phyloP scores from a whole-genome alignment of 1,139 yeast species.

The Wickerhamomyces sp. region DNA sequence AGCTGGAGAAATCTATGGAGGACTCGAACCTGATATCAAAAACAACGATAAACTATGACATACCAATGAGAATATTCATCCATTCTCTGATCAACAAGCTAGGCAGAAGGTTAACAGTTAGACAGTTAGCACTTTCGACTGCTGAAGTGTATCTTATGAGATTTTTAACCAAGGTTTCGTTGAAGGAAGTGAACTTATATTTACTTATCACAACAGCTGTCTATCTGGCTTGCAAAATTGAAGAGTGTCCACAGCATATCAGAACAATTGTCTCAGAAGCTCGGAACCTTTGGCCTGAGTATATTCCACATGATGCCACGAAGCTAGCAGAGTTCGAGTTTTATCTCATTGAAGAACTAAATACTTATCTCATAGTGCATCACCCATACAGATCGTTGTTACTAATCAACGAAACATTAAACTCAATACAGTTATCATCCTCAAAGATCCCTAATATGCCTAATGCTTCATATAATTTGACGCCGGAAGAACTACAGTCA shows the following conservation, averaged over 20 bases:
- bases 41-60: constrained; percentile 47
- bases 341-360: constrained; percentile 85
- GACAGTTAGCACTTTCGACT: constrained; percentile 84
- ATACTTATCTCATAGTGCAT: constrained; percentile 72
- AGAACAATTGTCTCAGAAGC: constrained; percentile 82
- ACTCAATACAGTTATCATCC: neutral
- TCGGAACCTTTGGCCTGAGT: constrained; percentile 90
- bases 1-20: constrained; percentile 30
- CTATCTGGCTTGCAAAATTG: constrained; percentile 88
- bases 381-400: constrained; percentile 82
- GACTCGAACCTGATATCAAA: constrained; percentile 38
- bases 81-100: constrained; percentile 68
- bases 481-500: constrained; percentile 70
- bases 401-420: constrained; percentile 44
- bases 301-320: constrained; percentile 85
- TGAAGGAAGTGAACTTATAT: constrained; percentile 80
- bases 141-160: constrained; percentile 82
- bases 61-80: constrained; percentile 61
- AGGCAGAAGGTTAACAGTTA: constrained; percentile 69
- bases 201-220: constrained; percentile 79
- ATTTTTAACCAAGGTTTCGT: constrained; percentile 66
- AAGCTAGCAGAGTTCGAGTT: constrained; percentile 96
- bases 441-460: neutral
- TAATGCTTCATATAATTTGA: constrained; percentile 13
- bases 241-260: constrained; percentile 93